Evolutionary conservation across 1,139 yeast genomes (phyloP).

Genomic region (Lodderomyces metapsilosis): DNA sequence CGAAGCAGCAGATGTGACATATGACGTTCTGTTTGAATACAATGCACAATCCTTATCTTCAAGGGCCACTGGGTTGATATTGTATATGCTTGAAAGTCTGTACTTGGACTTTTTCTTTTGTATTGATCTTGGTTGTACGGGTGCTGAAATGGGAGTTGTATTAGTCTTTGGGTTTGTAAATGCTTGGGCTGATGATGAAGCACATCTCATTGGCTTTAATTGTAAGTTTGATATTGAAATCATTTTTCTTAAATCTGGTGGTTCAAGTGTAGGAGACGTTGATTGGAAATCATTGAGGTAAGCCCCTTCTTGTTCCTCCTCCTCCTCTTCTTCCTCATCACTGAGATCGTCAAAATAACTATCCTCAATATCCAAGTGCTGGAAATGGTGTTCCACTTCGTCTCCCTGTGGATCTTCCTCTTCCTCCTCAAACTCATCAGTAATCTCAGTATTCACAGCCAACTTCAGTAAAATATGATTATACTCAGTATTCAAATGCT

Average conservation of each 20-base stretch:
- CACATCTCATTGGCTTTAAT: conserved; percentile 42
- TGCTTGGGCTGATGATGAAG: conserved; percentile 13
- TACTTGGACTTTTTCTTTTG: conserved; percentile 43
- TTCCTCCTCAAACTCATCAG: not conserved
- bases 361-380: not conserved
- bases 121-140: conserved; percentile 16
- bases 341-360: conserved; percentile 4
- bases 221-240: conserved; percentile 38
- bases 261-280: conserved; percentile 6
- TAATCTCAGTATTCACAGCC: conserved; percentile 6
- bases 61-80: conserved; percentile 34
- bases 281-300: conserved; percentile 4
- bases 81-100: conserved; percentile 39
- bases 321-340: conserved; percentile 5
- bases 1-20: conserved; percentile 1
- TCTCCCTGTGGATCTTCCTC: conserved; percentile 15
- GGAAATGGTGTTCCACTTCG: conserved; percentile 4
- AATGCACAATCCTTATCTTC: conserved; percentile 12
- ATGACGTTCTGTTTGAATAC: conserved; percentile 8
- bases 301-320: conserved; percentile 6
- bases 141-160: not conserved
- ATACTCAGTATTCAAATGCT: conserved; percentile 49
- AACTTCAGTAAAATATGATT: conserved; percentile 27
- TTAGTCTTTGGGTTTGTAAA: conserved; percentile 13
- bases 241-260: conserved; percentile 20